A percentile compares a stretch with the other conserved stretches of the same genome.
Conservation (phyloP, 352 stramenopile genomes). For the Phytophthora ramorum region DNA sequence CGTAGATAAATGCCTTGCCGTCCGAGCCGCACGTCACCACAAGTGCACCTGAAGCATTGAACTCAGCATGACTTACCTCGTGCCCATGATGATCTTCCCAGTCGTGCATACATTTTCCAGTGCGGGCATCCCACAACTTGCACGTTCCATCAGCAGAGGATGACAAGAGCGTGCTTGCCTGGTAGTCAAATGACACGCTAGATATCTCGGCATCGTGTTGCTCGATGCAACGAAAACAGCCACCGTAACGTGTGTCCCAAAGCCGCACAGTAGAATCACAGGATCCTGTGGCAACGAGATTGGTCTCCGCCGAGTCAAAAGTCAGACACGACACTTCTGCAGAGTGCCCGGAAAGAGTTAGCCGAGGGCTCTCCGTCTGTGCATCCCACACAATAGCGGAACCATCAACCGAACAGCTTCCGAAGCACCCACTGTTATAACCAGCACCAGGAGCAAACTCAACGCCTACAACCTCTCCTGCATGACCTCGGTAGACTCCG, state of each 20-base stretch:
- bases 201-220: conserved; percentile 63
- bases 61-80: conserved; percentile 63
- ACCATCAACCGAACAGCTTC: conserved; percentile 78
- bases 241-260: conserved; percentile 75
- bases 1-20: conserved; percentile 70
- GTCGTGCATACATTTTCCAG: conserved; percentile 68
- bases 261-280: conserved; percentile 76
- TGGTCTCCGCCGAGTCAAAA: conserved; percentile 50
- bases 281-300: conserved; percentile 64
- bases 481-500: conserved; percentile 63
- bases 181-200: conserved; percentile 70
- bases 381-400: conserved; percentile 74
- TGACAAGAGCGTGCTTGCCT: conserved; percentile 58
- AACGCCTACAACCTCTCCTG: conserved; percentile 62
- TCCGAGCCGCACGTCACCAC: conserved; percentile 60
- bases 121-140: conserved; percentile 79
- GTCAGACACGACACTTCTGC: conserved; percentile 75
- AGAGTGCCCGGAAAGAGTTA: conserved; percentile 59
- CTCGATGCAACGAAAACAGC: conserved; percentile 76
- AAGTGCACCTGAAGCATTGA: conserved; percentile 75
- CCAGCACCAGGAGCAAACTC: conserved; percentile 44
- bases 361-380: conserved; percentile 50
- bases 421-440: conserved; percentile 41
- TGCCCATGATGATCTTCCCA: conserved; percentile 50
- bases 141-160: conserved; percentile 63